Base-by-base conservation (phyloP, 208 protist species). In the Trypanosoma melophagium region DNA sequence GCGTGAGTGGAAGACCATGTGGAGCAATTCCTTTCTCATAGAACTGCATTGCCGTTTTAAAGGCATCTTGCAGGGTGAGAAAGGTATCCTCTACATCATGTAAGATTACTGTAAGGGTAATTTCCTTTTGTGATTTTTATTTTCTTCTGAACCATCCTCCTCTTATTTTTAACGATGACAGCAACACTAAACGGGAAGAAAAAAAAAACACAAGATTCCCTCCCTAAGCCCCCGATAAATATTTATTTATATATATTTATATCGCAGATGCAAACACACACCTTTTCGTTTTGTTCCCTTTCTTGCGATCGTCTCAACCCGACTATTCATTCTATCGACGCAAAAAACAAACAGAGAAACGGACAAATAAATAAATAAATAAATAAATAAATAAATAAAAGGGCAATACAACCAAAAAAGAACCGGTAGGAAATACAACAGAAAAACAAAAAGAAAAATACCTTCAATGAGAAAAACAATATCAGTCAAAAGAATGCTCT, bases 1-100 rank as follows among this genome's bases (percentile, higher is more conserved):
- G 57, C 44, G 67, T 72, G 5, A 72, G 67, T 25, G 67, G 67
- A 2, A 45, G n/a, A 31, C 60, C 67, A 53, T 59, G 35, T 44
- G 22, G 38, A 5, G 24, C 22, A 35, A 50, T 21, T 25, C 67
- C 57, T 4, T 42, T 72, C 4, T 13, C 51, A 62, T 65, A 72
- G 38, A 72, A 65, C 7, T 65, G 21, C 19, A 66, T 42, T 19
- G 67, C 67, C 51, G 24, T 47, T 45, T 8, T 49, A 24, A 72
- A 54, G 12, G 67, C 67, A 41, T 19, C 45, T 13, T 61, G 57
- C 3, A 72, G 16, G 31, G 57, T 66, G 19, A 21, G 25, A 58
- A 72, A 72, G 19, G 67, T 60, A 1, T 65, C 31, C 31, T 72
- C 67, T 28, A 55, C 67, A 22, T 41, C 57, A 13, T 61, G 54